A percentile compares a stretch with the other conserved stretches of the same genome.
Conservation (phyloP, 805 yeast species). For the Yarrowia hollandica region DNA sequence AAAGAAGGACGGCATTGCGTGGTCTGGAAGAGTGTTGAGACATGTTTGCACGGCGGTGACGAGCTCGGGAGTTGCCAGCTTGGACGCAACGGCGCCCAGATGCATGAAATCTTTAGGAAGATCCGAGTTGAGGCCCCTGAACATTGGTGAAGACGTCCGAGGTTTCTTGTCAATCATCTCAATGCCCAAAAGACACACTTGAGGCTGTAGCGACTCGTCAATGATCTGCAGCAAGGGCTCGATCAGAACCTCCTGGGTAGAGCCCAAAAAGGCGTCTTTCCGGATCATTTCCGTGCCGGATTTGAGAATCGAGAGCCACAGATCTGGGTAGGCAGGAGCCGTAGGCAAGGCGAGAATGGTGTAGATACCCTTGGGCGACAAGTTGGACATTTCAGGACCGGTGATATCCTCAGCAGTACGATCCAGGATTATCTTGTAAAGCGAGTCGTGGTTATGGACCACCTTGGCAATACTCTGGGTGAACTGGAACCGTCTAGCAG, state of each 20-base stretch:
- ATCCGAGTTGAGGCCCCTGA: background rate
- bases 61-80: background rate
- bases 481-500: conserved; percentile 8
- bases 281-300: background rate
- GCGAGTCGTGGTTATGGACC: background rate
- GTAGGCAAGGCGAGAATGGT: background rate
- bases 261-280: conserved; percentile 7
- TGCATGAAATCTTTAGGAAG: background rate
- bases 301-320: background rate
- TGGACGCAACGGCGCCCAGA: background rate
- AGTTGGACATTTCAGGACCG: background rate
- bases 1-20: conserved; percentile 5
- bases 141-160: conserved; percentile 10
- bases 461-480: background rate
- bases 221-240: conserved; percentile 11
- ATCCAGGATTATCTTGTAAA: conserved; percentile 2
- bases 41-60: background rate
- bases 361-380: conserved; percentile 4
- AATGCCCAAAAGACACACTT: background rate
- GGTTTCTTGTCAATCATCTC: conserved; percentile 16
- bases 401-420: background rate
- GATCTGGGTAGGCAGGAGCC: background rate
- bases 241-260: conserved; percentile 14
- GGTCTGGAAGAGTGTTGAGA: conserved; percentile 17
- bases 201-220: background rate